Percentiles rank a stretch among this genome's conserved stretches.
Evolutionary conservation across 371 early-diverging fungal species (phyloP).

Genomic region (Conidiobolus incongruus): DNA sequence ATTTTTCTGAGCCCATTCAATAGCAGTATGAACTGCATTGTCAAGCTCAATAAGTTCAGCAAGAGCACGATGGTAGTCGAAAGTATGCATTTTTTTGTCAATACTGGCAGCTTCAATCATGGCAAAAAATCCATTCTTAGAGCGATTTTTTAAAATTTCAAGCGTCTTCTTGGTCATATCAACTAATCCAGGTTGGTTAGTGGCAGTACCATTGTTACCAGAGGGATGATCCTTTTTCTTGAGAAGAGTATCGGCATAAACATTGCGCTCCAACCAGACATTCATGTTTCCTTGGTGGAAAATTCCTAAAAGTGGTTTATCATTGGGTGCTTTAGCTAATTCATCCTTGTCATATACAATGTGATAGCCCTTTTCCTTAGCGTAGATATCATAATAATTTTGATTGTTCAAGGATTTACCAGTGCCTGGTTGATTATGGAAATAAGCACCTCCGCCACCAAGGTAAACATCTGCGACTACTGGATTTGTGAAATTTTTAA

Average conservation of each 20-base stretch:
- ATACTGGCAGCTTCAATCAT: conserved; percentile 53
- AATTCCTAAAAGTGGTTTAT: conserved; percentile 40
- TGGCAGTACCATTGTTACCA: conserved; percentile 19
- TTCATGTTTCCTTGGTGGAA: too few relatives aligned
- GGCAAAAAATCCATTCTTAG: conserved; percentile 40
- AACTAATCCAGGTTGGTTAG: conserved; percentile 36
- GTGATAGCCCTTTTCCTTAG: conserved; percentile 25
- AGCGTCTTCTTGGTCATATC: conserved; percentile 41
- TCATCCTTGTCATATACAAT: conserved; percentile 23
- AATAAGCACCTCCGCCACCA: conserved; percentile 27
- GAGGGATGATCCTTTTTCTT: conserved; percentile 19
- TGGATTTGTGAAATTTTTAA: conserved; percentile 15
- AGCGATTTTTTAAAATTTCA: conserved; percentile 26
- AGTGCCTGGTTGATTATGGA: conserved; percentile 6
- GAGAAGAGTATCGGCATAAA: conserved; percentile 24
- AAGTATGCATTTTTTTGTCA: conserved; percentile 40
- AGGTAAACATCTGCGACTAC: too few relatives aligned
- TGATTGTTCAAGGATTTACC: conserved; percentile 24
- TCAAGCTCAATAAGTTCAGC: conserved; percentile 48
- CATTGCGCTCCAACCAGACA: conserved; percentile 44
- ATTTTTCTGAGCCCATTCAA: conserved; percentile 25
- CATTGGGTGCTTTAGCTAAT: conserved; percentile 20
- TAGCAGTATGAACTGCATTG: conserved; percentile 29
- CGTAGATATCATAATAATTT: conserved; percentile 24
- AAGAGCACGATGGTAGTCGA: conserved; percentile 42